Evolutionary conservation across 2,329 filamentous ascomycete species (phyloP), one percentile per base, ranked within the genome.

Genomic region (Trichoderma oligosporum): DNA sequence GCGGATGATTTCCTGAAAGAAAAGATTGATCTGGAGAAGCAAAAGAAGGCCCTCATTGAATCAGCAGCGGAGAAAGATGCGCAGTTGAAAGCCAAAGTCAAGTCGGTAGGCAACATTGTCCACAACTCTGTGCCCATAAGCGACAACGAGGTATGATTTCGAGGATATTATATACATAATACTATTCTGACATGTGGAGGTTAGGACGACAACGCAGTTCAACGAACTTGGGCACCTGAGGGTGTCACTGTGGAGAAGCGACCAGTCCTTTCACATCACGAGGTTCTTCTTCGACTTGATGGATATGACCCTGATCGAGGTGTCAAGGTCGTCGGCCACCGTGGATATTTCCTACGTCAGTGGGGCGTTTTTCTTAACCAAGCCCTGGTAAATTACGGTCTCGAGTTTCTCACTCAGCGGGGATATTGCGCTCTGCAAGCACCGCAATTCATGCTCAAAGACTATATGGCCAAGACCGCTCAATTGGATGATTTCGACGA

Each of bases 401-500:
- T 97, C 46, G 88, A 96, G 68, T 97, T 96, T 72, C 84, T 97
- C 56, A 84, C 84, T 72, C 79, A 83, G 66, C 88, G 87, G 73
- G 91, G 88, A 57, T 96, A 91, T 74, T 91, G 82, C 27, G 86
- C 89, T 7, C 84, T 93, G 63, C 89, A 94, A 69, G 88, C 93
- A 1, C 92, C 92, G 1, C 91, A 91, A 69, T 95, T 99, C 79
- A 96, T 97, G 89, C 82, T 93, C 61, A 89, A 89, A 73, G 89
- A 96, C 49, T 87, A 91, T 72, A 99, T 99, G 94, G 92, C 89
- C 60, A 97, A 97, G 80, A 99, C 94, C 0, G 94, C 94, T 2
- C 94, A 99, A 75, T 84, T 99, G 24, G 91, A 94, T 65, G 89
- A 97, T 68, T 99, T 99, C 68, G 94, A 99, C 69, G 94, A 97